Evolutionary conservation across 2,329 filamentous ascomycete species (phyloP).

Genomic region (Sarocladium brachiariae): DNA sequence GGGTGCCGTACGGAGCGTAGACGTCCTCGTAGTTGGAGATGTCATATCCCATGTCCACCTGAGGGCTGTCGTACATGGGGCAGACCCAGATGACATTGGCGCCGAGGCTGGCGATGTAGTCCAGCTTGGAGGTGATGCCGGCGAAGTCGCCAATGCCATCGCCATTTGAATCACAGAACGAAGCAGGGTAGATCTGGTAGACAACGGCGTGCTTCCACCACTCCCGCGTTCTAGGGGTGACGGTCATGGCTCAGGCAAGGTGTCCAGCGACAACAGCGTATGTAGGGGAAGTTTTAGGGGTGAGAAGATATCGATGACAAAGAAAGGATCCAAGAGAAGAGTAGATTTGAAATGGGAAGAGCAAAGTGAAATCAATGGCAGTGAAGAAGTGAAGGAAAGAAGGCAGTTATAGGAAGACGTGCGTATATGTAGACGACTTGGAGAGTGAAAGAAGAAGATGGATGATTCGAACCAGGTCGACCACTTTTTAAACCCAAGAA

Average conservation of each 20-base stretch:
- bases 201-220: constrained; percentile 54
- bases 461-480: too few species aligned
- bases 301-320: neutral
- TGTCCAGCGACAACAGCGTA: neutral
- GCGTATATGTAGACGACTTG: too few species aligned
- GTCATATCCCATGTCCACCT: constrained; percentile 66
- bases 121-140: constrained; percentile 56
- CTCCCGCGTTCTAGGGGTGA: constrained; percentile 15
- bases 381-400: too few species aligned
- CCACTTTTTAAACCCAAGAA: too few species aligned
- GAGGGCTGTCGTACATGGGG: constrained; percentile 58
- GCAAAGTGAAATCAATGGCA: too few species aligned
- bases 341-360: too few species aligned
- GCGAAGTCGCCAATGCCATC: constrained; percentile 56
- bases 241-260: constrained; percentile 16
- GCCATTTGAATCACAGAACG: constrained; percentile 49
- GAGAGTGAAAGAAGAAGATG: too few species aligned
- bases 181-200: constrained; percentile 55
- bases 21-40: constrained; percentile 62
- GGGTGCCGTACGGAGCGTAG: constrained; percentile 57
- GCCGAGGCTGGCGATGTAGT: constrained; percentile 55
- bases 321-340: too few species aligned
- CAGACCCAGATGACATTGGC: constrained; percentile 61
- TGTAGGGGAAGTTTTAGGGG: neutral
- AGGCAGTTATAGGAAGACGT: too few species aligned